Base-by-base conservation (phyloP, 2,329 filamentous ascomycete species). In the Cercospora sp. region DNA sequence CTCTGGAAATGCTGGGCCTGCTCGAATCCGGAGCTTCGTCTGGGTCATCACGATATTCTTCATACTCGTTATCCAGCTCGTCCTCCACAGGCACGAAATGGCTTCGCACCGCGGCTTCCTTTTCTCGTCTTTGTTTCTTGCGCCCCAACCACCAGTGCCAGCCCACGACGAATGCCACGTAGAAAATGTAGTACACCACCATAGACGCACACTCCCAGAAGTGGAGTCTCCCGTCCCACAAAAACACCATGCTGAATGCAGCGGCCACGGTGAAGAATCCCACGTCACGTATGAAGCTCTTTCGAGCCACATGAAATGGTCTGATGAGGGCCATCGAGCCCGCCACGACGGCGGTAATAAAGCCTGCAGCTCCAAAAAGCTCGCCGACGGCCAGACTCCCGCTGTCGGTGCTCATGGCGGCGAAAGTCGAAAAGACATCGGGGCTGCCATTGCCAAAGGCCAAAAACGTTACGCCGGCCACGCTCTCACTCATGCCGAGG, bases 391-490 rank as follows among this genome's bases (percentile, higher is more conserved):
- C 95, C 84, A 99, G 87, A 82, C 94, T 96, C n/a, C 94, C 94
- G 78, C 94, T 97, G 77, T 98, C 93, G 26, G 94, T 97, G 76
- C 90, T 90, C 93, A 99, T 98, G 73, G 95, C 96, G 16, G 95
- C 95, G 81, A 99, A 98, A 2, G 95, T 99, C 72, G 94, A 97
- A 80, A 99, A 99, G 57, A 99, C 94, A 80, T 99, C 95, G 2
- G 95, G 95, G 69, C 94, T 98, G 63, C 95, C 95, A 83, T 99
- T 99, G 72, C 95, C 95, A 80, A 99, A 96, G 8, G 95, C 95
- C 63, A 99, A 83, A 75, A 99, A 97, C 0, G 95, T 99, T 30
- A 99, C 96, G 40, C 95, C 95, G 0, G 95, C 93, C 80, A 99
- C 86, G 79, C 93, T 98, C 82, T 99, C 94, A 79, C 94, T 97